Evolutionary conservation across 2,329 filamentous ascomycete genomes (phyloP).

Genomic region (Pseudogymnoascus sp.): DNA sequence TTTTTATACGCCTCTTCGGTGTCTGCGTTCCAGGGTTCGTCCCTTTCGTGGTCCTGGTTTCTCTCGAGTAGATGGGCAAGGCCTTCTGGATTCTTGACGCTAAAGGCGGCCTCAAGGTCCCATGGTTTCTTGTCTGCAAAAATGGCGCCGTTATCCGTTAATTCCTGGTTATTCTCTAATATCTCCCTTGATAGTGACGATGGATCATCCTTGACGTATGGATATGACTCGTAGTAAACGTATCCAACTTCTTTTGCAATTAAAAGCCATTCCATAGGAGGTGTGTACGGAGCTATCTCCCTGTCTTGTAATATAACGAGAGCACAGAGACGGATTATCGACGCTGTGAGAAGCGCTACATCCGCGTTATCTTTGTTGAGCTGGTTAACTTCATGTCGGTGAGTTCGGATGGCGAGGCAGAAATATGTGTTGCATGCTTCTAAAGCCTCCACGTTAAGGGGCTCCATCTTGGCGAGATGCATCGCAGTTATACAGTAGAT

Average conservation of each 20-base stretch:
- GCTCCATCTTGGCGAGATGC: conserved; percentile 16
- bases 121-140: conserved; percentile 15
- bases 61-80: conserved; percentile 12
- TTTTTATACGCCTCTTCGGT: conserved; percentile 16
- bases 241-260: conserved; percentile 13
- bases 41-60: conserved; percentile 9
- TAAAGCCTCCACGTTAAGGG: conserved; percentile 12
- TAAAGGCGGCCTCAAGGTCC: conserved; percentile 6
- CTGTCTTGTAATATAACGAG: conserved; percentile 18
- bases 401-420: conserved; percentile 14
- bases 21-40: conserved; percentile 17
- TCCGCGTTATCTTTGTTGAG: conserved; percentile 17
- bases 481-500: conserved; percentile 19
- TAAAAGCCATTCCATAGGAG: conserved; percentile 18
- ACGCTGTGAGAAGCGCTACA: conserved; percentile 17
- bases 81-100: background rate
- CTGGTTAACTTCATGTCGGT: conserved; percentile 15
- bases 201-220: conserved; percentile 13
- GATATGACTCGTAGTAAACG: conserved; percentile 15
- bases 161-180: conserved; percentile 10
- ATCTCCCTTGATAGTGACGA: conserved; percentile 13
- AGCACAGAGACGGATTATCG: conserved; percentile 14
- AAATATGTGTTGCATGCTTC: conserved; percentile 17
- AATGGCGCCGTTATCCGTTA: conserved; percentile 3
- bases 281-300: conserved; percentile 14